Percentiles rank a stretch among this genome's conserved stretches.
Conservation (phyloP, 108 stramenopile genomes). For the Cyclotella atomus region DNA sequence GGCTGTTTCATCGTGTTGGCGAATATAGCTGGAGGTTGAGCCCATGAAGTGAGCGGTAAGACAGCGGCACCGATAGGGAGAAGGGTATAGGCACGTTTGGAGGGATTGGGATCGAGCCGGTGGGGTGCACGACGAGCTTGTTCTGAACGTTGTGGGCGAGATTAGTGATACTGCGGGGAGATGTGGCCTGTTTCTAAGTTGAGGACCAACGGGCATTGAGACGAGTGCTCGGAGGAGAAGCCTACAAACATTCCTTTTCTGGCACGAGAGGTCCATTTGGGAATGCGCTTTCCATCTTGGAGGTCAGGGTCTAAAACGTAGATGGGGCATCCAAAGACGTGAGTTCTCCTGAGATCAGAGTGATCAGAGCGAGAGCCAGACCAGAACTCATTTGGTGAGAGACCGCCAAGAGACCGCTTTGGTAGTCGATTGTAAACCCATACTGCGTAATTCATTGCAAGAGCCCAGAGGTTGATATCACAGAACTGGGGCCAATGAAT, state of each 20-base stretch:
- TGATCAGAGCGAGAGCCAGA: conserved; percentile 1
- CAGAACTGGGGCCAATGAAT: conserved; percentile 57
- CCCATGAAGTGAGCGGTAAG: not conserved
- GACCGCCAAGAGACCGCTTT: conserved; percentile 6
- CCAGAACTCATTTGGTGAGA: conserved; percentile 44
- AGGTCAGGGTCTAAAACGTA: conserved; percentile 52
- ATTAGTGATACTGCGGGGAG: conserved; percentile 60
- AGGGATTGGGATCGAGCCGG: not conserved
- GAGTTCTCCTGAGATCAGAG: conserved; percentile 8
- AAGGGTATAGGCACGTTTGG: not conserved
- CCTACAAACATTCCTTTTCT: conserved; percentile 51
- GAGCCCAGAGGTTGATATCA: conserved; percentile 38
- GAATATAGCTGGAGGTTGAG: not conserved
- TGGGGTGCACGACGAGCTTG: conserved; percentile 3
- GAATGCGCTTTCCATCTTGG: conserved; percentile 47
- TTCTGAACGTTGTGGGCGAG: conserved; percentile 20
- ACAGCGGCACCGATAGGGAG: conserved; percentile 12
- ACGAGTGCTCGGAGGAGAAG: conserved; percentile 34
- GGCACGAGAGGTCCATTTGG: conserved; percentile 50
- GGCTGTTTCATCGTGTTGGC: not conserved
- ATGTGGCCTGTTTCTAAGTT: conserved; percentile 46
- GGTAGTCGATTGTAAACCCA: conserved; percentile 55
- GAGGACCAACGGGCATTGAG: conserved; percentile 32
- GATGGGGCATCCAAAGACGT: conserved; percentile 49
- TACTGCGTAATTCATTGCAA: conserved; percentile 51